Conservation (phyloP, 257 asterid genomes). For the Fraxinus excelsior region DNA sequence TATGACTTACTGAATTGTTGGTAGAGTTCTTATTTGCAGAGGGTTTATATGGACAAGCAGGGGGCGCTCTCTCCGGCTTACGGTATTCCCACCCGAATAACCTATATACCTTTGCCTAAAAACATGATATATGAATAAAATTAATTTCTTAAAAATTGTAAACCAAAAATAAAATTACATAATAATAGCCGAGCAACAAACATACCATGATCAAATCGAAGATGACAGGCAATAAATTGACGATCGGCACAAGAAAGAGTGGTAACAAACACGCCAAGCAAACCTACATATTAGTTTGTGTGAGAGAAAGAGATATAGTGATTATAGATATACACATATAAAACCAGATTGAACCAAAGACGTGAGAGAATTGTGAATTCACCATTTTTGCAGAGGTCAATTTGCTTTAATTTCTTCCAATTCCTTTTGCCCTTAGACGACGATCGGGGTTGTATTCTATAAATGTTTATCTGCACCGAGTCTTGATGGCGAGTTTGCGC, state of each 20-base stretch:
- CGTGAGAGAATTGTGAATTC: slow-evolving; percentile 1
- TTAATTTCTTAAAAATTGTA: neutral
- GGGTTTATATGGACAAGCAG: slow-evolving; percentile 87
- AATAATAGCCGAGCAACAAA: neutral
- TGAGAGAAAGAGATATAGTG: neutral
- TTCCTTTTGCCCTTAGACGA: neutral
- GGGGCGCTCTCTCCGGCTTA: slow-evolving; percentile 80
- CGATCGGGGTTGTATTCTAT: neutral
- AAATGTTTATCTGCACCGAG: neutral
- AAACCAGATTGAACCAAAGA: slow-evolving; percentile 13
- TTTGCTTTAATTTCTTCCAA: neutral
- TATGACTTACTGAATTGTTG: slow-evolving; percentile 61
- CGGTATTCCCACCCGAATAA: slow-evolving; percentile 86
- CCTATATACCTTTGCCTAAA: slow-evolving; percentile 75
- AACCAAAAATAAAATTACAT: neutral
- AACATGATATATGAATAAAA: slow-evolving; percentile 1
- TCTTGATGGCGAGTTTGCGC: neutral
- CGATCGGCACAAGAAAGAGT: slow-evolving; percentile 86
- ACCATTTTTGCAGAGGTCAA: slow-evolving; percentile 33
- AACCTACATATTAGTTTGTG: slow-evolving; percentile 47
- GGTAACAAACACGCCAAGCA: slow-evolving; percentile 89
- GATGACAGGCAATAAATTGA: slow-evolving; percentile 76
- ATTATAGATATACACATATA: neutral
- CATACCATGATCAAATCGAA: slow-evolving; percentile 81
- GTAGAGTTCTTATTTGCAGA: slow-evolving; percentile 45